A percentile compares a stretch with the other conserved stretches of the same genome.
These are phyloP conservation scores for Cucurbita moschata DNA, from an alignment of 306 rosid species.

Conservation along the genomic window DNA sequence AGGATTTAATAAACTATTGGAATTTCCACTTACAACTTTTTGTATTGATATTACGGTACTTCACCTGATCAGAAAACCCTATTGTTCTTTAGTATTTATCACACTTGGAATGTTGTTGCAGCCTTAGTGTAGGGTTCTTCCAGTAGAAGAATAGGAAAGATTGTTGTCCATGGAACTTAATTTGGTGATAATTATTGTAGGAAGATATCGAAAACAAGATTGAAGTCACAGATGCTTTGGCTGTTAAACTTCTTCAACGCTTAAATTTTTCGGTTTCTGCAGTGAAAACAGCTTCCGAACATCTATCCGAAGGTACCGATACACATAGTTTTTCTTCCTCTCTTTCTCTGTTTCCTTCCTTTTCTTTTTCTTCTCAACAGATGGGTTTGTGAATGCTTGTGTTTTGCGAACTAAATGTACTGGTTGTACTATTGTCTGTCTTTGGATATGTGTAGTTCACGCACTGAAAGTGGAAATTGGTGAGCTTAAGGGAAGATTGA, in stretches of 20 bases:
- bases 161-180: constrained; percentile 3
- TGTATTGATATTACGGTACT: neutral
- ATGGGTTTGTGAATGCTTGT: neutral
- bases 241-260: constrained; percentile 74
- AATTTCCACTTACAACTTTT: neutral
- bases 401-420: neutral
- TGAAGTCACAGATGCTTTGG: constrained; percentile 75
- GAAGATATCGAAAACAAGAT: constrained; percentile 79
- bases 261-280: constrained; percentile 61
- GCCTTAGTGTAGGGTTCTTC: neutral
- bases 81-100: neutral
- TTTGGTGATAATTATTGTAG: constrained; percentile 27
- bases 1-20: neutral
- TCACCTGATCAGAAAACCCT: neutral
- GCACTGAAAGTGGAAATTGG: constrained; percentile 83
- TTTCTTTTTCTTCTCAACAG: neutral
- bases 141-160: neutral
- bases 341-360: too few species aligned
- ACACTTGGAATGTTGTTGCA: neutral
- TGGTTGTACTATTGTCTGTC: neutral
- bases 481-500: constrained; percentile 85
- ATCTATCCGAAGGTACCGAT: constrained; percentile 67
- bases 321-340: neutral
- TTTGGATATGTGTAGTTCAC: constrained; percentile 38
- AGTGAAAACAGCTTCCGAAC: constrained; percentile 68